A percentile compares a stretch with the other conserved stretches of the same genome.
phyloP scores from a whole-genome alignment of 768 basidiomycete species.

The Suillus clintonianus region DNA sequence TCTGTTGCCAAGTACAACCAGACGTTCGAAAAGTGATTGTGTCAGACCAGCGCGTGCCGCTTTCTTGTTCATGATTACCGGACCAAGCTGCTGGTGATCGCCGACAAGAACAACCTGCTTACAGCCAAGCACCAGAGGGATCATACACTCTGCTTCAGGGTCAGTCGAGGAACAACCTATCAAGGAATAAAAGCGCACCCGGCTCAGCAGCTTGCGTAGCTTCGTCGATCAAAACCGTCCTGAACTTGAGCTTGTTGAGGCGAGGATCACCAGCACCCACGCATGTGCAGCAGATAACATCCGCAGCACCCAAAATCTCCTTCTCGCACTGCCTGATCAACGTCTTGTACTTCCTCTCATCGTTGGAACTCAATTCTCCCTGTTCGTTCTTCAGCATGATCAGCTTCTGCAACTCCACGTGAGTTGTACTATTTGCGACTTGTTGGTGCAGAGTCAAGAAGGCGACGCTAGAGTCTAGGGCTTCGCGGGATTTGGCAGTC shows the following conservation, averaged over 20 bases:
- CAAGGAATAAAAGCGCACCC: slow-evolving; percentile 46
- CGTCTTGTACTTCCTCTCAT: slow-evolving; percentile 97
- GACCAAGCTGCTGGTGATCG: slow-evolving; percentile 95
- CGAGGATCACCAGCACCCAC: slow-evolving; percentile 97
- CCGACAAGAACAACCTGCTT: slow-evolving; percentile 99
- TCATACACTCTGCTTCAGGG: slow-evolving; percentile 86
- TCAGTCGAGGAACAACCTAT: slow-evolving; percentile 15
- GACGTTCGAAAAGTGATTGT: slow-evolving; percentile 96
- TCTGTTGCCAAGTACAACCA: slow-evolving; percentile 92
- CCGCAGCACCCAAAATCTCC: slow-evolving; percentile 92
- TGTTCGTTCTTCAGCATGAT: slow-evolving; percentile 98
- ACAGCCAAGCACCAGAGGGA: slow-evolving; percentile 95
- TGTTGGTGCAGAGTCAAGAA: slow-evolving; percentile 97
- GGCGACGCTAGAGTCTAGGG: slow-evolving; percentile 90
- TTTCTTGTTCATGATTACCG: slow-evolving; percentile 99
- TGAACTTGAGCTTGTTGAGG: slow-evolving; percentile 95
- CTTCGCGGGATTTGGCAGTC: slow-evolving; percentile 97
- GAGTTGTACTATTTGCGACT: slow-evolving; percentile 94
- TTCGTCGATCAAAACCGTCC: slow-evolving; percentile 97
- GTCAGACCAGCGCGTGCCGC: slow-evolving; percentile 98
- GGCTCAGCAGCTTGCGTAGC: slow-evolving; percentile 98
- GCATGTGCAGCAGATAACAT: slow-evolving; percentile 98
- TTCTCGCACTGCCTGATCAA: slow-evolving; percentile 94
- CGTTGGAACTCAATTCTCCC: slow-evolving; percentile 93
- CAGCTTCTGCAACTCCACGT: slow-evolving; percentile 96